Base-by-base conservation (phyloP, 768 basidiomycete species). In the Favolaschia claudopus region DNA sequence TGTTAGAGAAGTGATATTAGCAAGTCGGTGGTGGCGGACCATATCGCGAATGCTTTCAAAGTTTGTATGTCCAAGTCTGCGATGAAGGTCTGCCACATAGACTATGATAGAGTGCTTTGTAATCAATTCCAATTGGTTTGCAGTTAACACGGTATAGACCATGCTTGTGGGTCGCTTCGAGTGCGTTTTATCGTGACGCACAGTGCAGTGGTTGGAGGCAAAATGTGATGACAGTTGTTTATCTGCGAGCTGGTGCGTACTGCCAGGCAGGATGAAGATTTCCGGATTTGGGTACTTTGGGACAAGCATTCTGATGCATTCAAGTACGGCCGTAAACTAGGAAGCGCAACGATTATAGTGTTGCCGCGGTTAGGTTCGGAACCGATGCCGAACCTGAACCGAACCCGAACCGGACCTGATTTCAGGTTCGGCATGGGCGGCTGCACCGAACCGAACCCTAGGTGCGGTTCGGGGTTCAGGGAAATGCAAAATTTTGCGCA, bases 251-350 rank as follows among this genome's bases (percentile, higher is more conserved):
- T 38, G 28, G 28, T 42, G n/a, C n/a, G n/a, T n/a, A n/a, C n/a
- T n/a, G n/a, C n/a, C n/a, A n/a, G n/a, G n/a, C n/a, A n/a, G 32
- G 9, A 64, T 59, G 5, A 59, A 64, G 12, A 64, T 38, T 4
- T 60, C 53, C 5, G 63, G 51, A 14, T 60, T 39, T 47, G 13
- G 44, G 52, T 60, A 64, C 13, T 22, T 38, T 15, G 58, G 63
- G 29, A 64, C 53, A 5, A 49, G 27, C 5, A 64, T n/a, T n/a
- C n/a, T n/a, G n/a, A n/a, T n/a, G n/a, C n/a, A n/a, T n/a, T n/a
- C n/a, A n/a, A n/a, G n/a, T n/a, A n/a, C n/a, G n/a, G n/a, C n/a
- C n/a, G n/a, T n/a, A n/a, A n/a, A n/a, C n/a, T n/a, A n/a, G n/a
- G n/a, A n/a, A n/a, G n/a, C n/a, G n/a, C n/a, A n/a, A n/a, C n/a